These are phyloP conservation scores for Syzygium malaccense DNA, from an alignment of 441 rosid genomes.

Conservation along the genomic window DNA sequence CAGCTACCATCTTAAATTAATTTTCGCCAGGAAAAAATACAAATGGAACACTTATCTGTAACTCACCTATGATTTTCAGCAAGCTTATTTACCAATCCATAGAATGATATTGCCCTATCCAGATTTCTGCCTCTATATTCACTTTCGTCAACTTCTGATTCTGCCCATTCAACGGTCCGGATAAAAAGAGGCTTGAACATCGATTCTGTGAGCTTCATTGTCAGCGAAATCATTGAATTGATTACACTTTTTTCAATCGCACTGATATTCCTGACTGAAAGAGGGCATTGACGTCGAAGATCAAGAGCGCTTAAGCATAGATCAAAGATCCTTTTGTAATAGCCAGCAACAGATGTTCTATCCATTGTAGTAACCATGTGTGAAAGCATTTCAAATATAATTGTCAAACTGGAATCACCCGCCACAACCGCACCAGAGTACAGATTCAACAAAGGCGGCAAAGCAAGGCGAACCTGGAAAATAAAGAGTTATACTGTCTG, in stretches of 20 bases:
- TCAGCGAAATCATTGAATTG: slow-evolving; percentile 51
- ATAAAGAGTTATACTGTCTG: slow-evolving; percentile 2
- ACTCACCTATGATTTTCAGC: slow-evolving; percentile 85
- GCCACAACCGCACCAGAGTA: slow-evolving; percentile 55
- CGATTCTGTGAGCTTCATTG: slow-evolving; percentile 91
- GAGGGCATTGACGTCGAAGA: slow-evolving; percentile 69
- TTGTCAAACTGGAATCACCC: slow-evolving; percentile 72
- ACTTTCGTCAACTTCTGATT: slow-evolving; percentile 47
- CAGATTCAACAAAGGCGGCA: slow-evolving; percentile 70
- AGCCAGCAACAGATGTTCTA: slow-evolving; percentile 55
- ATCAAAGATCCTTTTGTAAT: slow-evolving; percentile 66
- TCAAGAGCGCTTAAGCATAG: slow-evolving; percentile 84
- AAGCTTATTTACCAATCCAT: slow-evolving; percentile 69
- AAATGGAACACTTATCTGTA: neutral
- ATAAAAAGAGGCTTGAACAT: slow-evolving; percentile 95
- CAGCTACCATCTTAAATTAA: neutral
- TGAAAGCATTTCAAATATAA: slow-evolving; percentile 76
- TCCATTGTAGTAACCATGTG: slow-evolving; percentile 68
- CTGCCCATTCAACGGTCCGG: slow-evolving; percentile 82
- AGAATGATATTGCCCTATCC: slow-evolving; percentile 75
- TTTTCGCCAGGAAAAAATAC: neutral
- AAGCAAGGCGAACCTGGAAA: slow-evolving; percentile 79
- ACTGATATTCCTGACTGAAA: slow-evolving; percentile 49
- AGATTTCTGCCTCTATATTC: slow-evolving; percentile 27
- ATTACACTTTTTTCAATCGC: slow-evolving; percentile 66